These are phyloP conservation scores for Cucurbita moschata DNA, from an alignment of 306 rosid species.

Conservation along the genomic window DNA sequence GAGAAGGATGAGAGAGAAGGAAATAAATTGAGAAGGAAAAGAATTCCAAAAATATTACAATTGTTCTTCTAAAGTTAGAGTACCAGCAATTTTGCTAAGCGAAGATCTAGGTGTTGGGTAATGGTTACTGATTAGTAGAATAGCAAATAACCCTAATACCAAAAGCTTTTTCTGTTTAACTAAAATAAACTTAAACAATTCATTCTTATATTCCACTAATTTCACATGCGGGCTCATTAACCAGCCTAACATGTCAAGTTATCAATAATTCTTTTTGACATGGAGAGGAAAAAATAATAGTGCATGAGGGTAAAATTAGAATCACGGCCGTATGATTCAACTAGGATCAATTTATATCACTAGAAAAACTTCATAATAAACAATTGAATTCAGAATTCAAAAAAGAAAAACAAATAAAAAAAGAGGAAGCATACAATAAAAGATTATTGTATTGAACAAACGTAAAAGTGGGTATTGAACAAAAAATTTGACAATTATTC, in stretches of 20 bases:
- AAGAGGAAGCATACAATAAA: neutral
- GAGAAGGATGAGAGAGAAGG: slow-evolving; percentile 78
- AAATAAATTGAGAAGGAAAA: slow-evolving; percentile 65
- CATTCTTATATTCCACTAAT: neutral
- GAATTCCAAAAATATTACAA: slow-evolving; percentile 13
- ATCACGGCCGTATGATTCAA: neutral
- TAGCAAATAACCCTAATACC: neutral
- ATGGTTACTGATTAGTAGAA: neutral
- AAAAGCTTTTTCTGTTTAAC: neutral
- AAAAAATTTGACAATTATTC: neutral
- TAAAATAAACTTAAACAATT: neutral
- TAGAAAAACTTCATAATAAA: neutral
- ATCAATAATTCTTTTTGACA: neutral
- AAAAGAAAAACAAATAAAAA: neutral
- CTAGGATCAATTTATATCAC: neutral
- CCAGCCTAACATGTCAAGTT: neutral
- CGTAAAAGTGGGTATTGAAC: neutral
- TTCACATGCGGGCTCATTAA: neutral
- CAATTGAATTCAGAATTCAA: neutral
- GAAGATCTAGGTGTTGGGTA: neutral
- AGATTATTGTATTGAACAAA: neutral
- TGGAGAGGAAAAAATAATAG: neutral
- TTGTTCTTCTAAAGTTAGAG: neutral
- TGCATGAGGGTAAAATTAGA: neutral
- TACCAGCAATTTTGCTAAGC: neutral